These are phyloP conservation scores for Zelonia costaricensis DNA, from an alignment of 208 protist genomes.

Conservation along the genomic window DNA sequence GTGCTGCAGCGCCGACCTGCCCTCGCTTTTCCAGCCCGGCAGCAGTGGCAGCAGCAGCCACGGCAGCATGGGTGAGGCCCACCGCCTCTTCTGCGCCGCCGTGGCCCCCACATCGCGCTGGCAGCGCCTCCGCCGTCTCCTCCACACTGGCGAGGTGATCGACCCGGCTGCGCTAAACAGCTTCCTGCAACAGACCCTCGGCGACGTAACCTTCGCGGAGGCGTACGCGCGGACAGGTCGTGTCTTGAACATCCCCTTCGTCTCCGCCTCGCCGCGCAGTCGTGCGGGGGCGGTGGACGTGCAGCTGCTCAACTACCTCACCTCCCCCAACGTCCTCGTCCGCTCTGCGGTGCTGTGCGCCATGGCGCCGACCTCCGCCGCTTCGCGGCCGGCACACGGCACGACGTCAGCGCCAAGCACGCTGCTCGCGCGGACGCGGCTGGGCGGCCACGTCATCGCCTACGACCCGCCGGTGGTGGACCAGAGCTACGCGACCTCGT, in stretches of 20 bases:
- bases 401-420: constrained; percentile 1
- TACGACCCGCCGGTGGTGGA: constrained; percentile 46
- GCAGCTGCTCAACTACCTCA: constrained; percentile 78
- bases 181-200: constrained; percentile 55
- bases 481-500: constrained; percentile 18
- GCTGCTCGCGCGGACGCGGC: constrained; percentile 35
- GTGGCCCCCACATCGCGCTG: constrained; percentile 6
- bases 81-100: constrained; percentile 4
- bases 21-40: constrained; percentile 7
- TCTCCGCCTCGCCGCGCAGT: constrained; percentile 7
- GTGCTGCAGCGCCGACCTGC: constrained; percentile 49
- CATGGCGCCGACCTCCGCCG: constrained; percentile 1
- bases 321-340: constrained; percentile 69
- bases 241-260: constrained; percentile 79
- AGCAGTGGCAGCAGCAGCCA: background rate
- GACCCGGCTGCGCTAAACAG: constrained; percentile 51
- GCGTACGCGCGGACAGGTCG: constrained; percentile 74
- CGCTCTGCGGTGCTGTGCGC: constrained; percentile 52
- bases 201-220: constrained; percentile 83
- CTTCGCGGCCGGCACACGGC: too few species aligned
- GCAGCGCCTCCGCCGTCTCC: constrained; percentile 29
- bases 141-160: constrained; percentile 46
- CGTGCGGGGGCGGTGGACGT: constrained; percentile 6
- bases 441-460: constrained; percentile 27
- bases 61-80: background rate